These are phyloP conservation scores for Bremia lactucae DNA, from an alignment of 352 stramenopile species.

Conservation along the genomic window DNA sequence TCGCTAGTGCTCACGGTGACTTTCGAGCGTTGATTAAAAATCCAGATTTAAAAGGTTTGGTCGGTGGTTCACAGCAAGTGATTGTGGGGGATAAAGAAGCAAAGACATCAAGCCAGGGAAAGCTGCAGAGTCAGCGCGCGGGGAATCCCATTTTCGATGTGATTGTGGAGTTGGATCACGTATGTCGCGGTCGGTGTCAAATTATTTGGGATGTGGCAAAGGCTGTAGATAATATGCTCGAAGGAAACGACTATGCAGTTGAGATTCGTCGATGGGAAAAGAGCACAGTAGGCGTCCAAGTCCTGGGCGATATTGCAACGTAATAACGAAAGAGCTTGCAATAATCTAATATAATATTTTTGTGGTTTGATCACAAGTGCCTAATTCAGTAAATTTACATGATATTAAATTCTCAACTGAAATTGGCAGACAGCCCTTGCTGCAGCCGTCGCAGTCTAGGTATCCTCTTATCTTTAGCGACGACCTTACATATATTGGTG, in stretches of 20 bases:
- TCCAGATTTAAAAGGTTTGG: slow-evolving; percentile 54
- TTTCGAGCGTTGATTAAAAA: slow-evolving; percentile 79
- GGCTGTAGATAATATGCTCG: slow-evolving; percentile 60
- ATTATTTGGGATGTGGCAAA: slow-evolving; percentile 56
- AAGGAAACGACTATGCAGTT: slow-evolving; percentile 22
- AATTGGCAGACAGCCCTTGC: too few species aligned
- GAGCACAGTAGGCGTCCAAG: slow-evolving; percentile 22
- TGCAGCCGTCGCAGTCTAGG: too few species aligned
- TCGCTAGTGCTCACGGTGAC: slow-evolving; percentile 80
- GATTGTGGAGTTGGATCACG: slow-evolving; percentile 74
- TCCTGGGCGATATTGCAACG: slow-evolving; percentile 1
- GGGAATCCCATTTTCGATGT: slow-evolving; percentile 71
- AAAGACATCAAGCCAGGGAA: slow-evolving; percentile 19
- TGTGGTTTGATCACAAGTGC: too few species aligned
- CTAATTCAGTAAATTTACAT: too few species aligned
- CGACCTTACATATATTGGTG: background rate
- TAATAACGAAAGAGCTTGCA: too few species aligned
- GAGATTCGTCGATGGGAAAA: slow-evolving; percentile 28
- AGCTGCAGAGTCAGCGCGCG: slow-evolving; percentile 32
- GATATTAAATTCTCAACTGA: too few species aligned
- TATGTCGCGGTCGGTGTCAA: slow-evolving; percentile 37
- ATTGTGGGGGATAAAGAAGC: slow-evolving; percentile 46
- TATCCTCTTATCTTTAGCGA: background rate
- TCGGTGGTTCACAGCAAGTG: slow-evolving; percentile 66
- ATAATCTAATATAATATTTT: too few species aligned